Percentiles rank a stretch among this genome's conserved stretches.
Conservation (phyloP, 2,329 filamentous ascomycete genomes). For the Trichoderma breve region DNA sequence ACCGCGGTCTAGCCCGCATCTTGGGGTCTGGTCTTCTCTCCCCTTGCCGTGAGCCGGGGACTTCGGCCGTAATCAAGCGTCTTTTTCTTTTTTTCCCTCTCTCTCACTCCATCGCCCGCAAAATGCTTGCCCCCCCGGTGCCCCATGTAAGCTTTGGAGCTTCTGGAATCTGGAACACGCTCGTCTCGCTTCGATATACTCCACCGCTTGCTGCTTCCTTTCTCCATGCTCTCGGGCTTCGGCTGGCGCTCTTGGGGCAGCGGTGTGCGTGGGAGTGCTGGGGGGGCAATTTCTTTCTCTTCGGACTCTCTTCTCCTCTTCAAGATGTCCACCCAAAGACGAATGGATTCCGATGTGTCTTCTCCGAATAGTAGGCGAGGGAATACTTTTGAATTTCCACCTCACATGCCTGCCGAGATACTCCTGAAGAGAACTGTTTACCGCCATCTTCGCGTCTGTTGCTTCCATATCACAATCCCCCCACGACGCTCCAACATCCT, state of each 20-base stretch:
- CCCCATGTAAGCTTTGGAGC: background rate
- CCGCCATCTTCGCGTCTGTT: background rate
- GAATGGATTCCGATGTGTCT: background rate
- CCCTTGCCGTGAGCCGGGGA: background rate
- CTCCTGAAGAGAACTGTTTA: background rate
- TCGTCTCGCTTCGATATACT: background rate
- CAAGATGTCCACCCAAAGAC: too few species aligned
- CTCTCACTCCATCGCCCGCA: background rate
- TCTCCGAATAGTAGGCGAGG: background rate
- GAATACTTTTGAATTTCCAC: background rate
- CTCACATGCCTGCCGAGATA: background rate
- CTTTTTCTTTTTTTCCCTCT: background rate
- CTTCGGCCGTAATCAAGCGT: constrained; percentile 6
- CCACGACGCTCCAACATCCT: background rate
- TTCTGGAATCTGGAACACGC: constrained; percentile 10
- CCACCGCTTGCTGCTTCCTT: background rate
- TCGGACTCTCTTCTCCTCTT: background rate
- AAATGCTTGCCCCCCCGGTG: background rate
- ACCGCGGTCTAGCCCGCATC: background rate
- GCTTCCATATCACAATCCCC: background rate
- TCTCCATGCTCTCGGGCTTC: background rate
- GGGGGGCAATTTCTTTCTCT: background rate
- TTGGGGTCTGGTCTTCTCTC: background rate
- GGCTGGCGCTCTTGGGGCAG: background rate
- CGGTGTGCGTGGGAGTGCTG: background rate